Base-by-base conservation (phyloP, 768 basidiomycete genomes). In the Amanita molliuscula region DNA sequence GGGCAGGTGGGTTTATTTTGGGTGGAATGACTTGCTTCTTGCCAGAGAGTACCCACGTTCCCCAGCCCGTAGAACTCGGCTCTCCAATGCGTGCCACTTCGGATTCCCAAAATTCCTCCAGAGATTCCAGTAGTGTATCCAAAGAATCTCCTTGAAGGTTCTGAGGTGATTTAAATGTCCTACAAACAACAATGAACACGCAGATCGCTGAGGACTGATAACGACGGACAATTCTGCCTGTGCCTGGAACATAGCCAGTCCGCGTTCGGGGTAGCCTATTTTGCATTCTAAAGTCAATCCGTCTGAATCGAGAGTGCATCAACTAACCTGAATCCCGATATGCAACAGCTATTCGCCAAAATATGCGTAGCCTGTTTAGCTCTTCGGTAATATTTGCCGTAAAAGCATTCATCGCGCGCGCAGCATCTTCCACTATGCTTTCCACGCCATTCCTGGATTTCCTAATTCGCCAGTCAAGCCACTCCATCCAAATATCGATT, bases 91-190 rank as follows among this genome's bases (percentile, higher is more conserved):
- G 81, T n/a, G 81, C 80, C 8, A 65, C 67, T 63, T 90, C 89
- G 3, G 83, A 78, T 45, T 92, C 89, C 89, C 89, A 92, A 60
- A 86, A 92, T 46, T 80, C 78, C 65, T 89, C 88, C 3, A 92
- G 70, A 13, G 72, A 67, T 48, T 77, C 71, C 3, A 90, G 65
- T 46, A 74, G 76, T 3, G 55, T 59, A 18, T 73, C 65, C 29
- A 81, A 67, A 23, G 82, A 64, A 42, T 67, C 54, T 38, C 61
- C 62, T 34, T 58, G 57, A 1, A 84, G 58, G n/a, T 59, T 58
- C 21, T 68, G 62, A 0, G 87, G 86, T 20, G 70, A 49, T 52
- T 76, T 67, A 54, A 84, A 88, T 4, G 73, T 71, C 42, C 89
- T 90, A 58, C 8, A 1, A 34, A 23, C 8, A 34, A 36, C 25